Evolutionary conservation across 2,329 filamentous ascomycete genomes (phyloP), one percentile per base, ranked within the genome.

Genomic region (Esteya vermicola): DNA sequence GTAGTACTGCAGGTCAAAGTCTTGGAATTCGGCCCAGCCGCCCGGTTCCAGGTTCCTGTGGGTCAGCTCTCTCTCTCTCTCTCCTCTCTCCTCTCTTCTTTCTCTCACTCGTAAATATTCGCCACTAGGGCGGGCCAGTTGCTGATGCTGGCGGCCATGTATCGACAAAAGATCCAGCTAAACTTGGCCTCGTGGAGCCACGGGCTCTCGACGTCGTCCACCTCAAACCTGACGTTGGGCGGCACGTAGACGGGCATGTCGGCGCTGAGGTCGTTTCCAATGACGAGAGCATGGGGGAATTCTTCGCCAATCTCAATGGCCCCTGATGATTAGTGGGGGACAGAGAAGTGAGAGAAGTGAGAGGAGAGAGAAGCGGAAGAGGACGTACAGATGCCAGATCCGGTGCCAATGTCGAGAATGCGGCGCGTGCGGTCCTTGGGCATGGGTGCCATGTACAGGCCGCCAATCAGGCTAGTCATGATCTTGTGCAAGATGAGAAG

Each of bases 11-110:
- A 48, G 39, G 32, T 48, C 42, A 34, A 47, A 45, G 39, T 50
- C 48, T 19, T 54, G 44, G 32, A 52, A 47, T 28, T 52, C 47
- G 33, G 48, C 38, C 47, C 47, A 50, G 37, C 48, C 48, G 23
- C 48, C 48, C 1, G 48, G 48, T 9, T 45, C 45, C 1, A 50
- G 43, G 31, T 54, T 50, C 10, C 39, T 31, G 9, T 4, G 28
- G 14, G 28, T 31, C 10, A 31, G 28, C 28, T 3, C 4, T n/a
- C n/a, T 4, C 7, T 16, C n/a, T 2, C 6, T n/a, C 6, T n/a
- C 38, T n/a, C n/a, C n/a, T n/a, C n/a, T n/a, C n/a, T n/a, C n/a
- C n/a, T n/a, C n/a, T n/a, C n/a, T n/a, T n/a, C n/a, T n/a, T n/a
- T n/a, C n/a, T n/a, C n/a, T 31, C 28, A 44, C 41, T 46, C 43